Base-by-base conservation (phyloP, 495 filamentous ascomycete species). In the Geoglossum glabrum region DNA sequence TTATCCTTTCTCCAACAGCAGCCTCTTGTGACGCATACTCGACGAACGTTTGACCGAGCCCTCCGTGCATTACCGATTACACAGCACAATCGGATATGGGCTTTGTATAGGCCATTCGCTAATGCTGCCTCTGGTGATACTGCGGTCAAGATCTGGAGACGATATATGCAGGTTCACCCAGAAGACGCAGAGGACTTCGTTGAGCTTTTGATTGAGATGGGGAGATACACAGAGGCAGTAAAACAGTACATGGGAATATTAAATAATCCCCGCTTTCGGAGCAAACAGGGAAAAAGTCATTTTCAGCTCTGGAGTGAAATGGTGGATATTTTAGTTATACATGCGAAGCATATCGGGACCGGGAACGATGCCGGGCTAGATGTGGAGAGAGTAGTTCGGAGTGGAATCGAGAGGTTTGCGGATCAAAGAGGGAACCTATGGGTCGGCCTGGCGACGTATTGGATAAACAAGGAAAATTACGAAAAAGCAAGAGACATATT, bases 281-380 rank as follows among this genome's bases (percentile, higher is more conserved):
- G 90, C 66, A 95, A 94, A 71, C 78, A 90, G 56, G 84, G 85
- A 33, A 96, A 95, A 68, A 89, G 93, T 17, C 86, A 89, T 61
- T 97, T 96, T 66, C 88, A 97, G 68, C 73, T 97, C 45, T 97
- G 93, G 93, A 92, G 84, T 55, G 93, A 97, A 69, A 92, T 97
- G 85, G 84, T 95, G n/a, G 90, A 97, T 63, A 65, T 97, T 60
- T 70, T 97, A n/a, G 92, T 99, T 31, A 84, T 83, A 25, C 87
- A 90, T 64, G 93, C 90, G 26, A 84, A 82, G 63, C 76, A 92
- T 40, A 82, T 99, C 55, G 79, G 90, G 61, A 88, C 85, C 1
- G 82, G 83, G 1, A 81, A 83, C 55, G 80, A 84, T 61, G 75
- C 78, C 25, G 86, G 86, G 43, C 87, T 97, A 60, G 85, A 95